Percentiles rank a stretch among this genome's conserved stretches.
Evolutionary conservation across 176 grass and related monocot species (phyloP).

Genomic region (Lolium perenne): DNA sequence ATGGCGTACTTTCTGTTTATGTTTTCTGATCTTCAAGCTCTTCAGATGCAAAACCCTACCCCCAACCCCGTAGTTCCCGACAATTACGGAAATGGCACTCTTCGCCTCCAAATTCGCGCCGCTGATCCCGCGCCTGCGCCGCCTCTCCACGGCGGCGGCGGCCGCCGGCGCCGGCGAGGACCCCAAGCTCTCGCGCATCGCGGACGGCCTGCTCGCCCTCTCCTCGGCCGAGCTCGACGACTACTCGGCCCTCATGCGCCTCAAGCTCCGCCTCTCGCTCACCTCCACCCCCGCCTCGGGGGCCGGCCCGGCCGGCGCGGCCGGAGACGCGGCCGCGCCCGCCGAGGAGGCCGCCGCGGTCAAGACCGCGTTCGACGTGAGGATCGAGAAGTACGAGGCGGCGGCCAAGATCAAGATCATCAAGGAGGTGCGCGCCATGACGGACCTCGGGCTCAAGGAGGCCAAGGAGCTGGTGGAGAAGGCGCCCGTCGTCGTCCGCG

Average conservation of each 20-base stretch:
- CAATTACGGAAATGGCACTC: constrained; percentile 55
- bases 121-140: constrained; percentile 47
- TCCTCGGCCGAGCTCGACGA: constrained; percentile 60
- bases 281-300: constrained; percentile 45
- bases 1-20: fast-evolving
- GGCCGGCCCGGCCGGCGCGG: constrained; percentile 1
- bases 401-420: constrained; percentile 98
- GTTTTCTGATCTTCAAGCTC: neutral
- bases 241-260: constrained; percentile 73
- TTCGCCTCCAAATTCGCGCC: constrained; percentile 54
- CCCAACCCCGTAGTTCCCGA: neutral
- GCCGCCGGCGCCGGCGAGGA: constrained; percentile 36
- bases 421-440: constrained; percentile 93
- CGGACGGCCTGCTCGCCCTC: constrained; percentile 62
- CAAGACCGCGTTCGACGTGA: constrained; percentile 85
- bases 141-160: constrained; percentile 54
- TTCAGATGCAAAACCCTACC: constrained; percentile 31
- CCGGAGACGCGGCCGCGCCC: constrained; percentile 33
- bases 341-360: constrained; percentile 44
- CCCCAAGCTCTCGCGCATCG: constrained; percentile 60
- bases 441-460: constrained; percentile 90
- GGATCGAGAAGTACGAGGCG: constrained; percentile 94
- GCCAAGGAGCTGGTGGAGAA: constrained; percentile 99
- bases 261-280: constrained; percentile 67
- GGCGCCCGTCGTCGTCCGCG: constrained; percentile 80